Evolutionary conservation across 2,329 filamentous ascomycete species (phyloP), one percentile per base, ranked within the genome.

Genomic region (Lecanicillium sp.): DNA sequence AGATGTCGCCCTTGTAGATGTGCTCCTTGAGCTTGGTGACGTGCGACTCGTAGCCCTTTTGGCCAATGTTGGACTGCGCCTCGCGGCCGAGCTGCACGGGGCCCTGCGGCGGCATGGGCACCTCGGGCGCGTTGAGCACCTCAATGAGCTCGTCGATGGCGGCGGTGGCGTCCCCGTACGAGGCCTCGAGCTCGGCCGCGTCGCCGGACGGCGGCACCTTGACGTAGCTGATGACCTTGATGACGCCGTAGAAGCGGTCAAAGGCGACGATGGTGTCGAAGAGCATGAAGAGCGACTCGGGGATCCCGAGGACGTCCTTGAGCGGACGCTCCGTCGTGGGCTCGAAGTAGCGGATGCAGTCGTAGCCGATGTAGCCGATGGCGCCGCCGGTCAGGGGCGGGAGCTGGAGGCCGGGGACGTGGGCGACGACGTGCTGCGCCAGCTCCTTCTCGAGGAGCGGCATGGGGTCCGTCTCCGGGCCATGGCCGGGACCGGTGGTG

Each of bases 311-410:
- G 24, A 94, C 78, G 67, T 98, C 93, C 67, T 93, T 85, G 74
- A 96, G 81, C 3, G 88, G 81, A 42, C 90, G 80, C 21, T 83
- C 84, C n/a, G 93, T 97, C 76, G 90, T 94, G 52, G 93, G 93
- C 74, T 98, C 93, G 58, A 98, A 98, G 69, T 97, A 97, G 62
- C 85, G 84, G 59, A 98, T 88, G 66, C 93, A 98, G 65, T 98
- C 93, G 63, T 98, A 98, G 45, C 90, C 90, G 5, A 97, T 89
- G 65, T 97, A 98, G 51, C 93, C 93, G 59, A 98, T 89, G 11
- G 90, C 93, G 42, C 93, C 93, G 33, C 90, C 93, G 0, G 87
- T 88, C 69, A 98, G 73, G 21, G 88, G 87, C 44, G 93, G 93
- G 30, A 98, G 76, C 58, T 79, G 79, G 60, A 97, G 71, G 1